Conservation (phyloP, 2,329 filamentous ascomycete genomes). For the Podosphaera leucotricha region DNA sequence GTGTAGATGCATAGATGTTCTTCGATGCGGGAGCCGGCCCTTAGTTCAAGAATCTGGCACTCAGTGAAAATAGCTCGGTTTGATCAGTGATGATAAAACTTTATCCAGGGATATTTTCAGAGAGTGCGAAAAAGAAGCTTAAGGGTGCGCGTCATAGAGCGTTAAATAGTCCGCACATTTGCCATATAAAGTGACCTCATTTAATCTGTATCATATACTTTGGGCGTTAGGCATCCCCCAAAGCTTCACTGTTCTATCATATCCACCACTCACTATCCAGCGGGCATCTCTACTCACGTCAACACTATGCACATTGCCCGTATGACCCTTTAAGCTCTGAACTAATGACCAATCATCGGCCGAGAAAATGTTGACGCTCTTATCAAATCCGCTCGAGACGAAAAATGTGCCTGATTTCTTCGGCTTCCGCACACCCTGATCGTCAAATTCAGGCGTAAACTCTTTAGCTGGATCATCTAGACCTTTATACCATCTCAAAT, state of each 20-base stretch:
- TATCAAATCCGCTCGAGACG: conserved; percentile 77
- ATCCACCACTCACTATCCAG: conserved; percentile 87
- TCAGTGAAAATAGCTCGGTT: too few species aligned
- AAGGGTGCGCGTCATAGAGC: too few species aligned
- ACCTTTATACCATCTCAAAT: conserved; percentile 85
- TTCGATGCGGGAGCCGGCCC: too few species aligned
- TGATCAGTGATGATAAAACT: too few species aligned
- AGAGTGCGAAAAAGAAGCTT: too few species aligned
- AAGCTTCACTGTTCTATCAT: conserved; percentile 86
- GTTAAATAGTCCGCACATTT: too few species aligned
- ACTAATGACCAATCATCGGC: conserved; percentile 87
- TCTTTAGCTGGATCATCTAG: conserved; percentile 48
- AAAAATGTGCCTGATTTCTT: conserved; percentile 85
- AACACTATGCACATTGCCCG: conserved; percentile 72
- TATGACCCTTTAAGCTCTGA: conserved; percentile 73
- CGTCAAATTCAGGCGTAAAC: conserved; percentile 32
- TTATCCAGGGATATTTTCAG: too few species aligned
- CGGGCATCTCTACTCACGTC: conserved; percentile 68
- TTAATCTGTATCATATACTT: conserved; percentile 18
- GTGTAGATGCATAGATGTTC: too few species aligned
- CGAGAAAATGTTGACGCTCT: conserved; percentile 85
- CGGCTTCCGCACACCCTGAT: conserved; percentile 42
- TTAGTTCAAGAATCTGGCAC: too few species aligned
- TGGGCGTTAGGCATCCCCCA: conserved; percentile 71
- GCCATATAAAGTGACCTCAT: too few species aligned